Percentiles rank a stretch among this genome's conserved stretches.
Conservation (phyloP, 169 alveolate genomes). For the Blepharisma undulans region DNA sequence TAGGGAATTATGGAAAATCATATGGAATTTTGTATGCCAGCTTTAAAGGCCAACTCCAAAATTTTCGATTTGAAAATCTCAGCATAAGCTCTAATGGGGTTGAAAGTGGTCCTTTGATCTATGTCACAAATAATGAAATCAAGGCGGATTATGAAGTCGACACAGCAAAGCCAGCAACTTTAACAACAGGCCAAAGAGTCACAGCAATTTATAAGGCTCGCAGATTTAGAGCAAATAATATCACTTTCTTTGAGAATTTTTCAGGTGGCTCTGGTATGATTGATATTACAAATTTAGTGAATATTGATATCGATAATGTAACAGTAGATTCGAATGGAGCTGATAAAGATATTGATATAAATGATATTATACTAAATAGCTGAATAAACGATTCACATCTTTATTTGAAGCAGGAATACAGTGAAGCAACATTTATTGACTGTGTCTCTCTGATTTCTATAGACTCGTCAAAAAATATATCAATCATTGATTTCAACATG, state of each 20-base stretch:
- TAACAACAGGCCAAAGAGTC: background rate
- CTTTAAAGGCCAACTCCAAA: background rate
- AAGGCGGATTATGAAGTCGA: background rate
- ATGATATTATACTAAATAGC: background rate
- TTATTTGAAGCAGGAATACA: background rate
- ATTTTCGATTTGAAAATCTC: background rate
- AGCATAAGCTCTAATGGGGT: background rate
- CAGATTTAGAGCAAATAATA: background rate
- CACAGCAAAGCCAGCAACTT: background rate
- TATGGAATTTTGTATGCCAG: background rate
- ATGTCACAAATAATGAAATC: background rate
- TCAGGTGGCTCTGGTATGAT: background rate
- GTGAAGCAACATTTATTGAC: background rate
- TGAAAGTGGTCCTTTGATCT: background rate
- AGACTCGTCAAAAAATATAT: background rate
- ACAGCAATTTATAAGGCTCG: background rate
- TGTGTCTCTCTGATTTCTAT: background rate
- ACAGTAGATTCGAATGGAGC: background rate
- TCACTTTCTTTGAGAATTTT: background rate
- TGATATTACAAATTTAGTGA: background rate
- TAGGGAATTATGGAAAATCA: background rate
- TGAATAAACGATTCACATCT: background rate
- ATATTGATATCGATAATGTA: background rate
- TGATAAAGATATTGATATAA: background rate
- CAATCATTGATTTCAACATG: background rate